Conservation (phyloP, 2,329 filamentous ascomycete species). For the Colletotrichum eleusines region DNA sequence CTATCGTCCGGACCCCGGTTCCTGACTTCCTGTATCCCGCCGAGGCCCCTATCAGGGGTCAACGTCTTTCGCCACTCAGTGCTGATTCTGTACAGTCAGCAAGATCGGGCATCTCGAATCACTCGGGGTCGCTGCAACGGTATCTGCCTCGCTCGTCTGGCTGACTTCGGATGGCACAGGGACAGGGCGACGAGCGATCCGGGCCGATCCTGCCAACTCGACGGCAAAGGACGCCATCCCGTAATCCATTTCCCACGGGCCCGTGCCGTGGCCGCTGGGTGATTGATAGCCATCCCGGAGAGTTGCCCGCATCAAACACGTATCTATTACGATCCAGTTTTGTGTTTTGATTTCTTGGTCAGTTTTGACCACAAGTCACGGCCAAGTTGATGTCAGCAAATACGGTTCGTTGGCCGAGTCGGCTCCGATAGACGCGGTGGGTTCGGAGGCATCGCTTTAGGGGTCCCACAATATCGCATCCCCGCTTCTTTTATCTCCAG, state of each 20-base stretch:
- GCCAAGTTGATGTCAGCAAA: neutral
- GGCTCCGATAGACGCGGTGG: constrained; percentile 26
- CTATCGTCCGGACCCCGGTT: neutral
- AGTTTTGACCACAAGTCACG: neutral
- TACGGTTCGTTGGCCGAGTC: constrained; percentile 27
- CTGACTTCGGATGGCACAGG: neutral
- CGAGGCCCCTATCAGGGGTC: neutral
- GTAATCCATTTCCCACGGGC: neutral
- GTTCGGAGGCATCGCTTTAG: constrained; percentile 20
- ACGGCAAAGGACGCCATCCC: neutral
- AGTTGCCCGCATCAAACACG: neutral
- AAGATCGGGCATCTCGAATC: neutral
- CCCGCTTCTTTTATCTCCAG: constrained; percentile 27
- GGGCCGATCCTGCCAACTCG: neutral
- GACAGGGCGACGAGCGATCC: neutral
- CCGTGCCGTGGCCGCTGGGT: neutral
- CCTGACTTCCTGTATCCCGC: neutral
- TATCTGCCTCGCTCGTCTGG: neutral
- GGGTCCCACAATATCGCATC: constrained; percentile 20
- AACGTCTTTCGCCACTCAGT: neutral
- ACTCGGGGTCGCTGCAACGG: neutral
- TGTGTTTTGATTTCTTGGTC: neutral
- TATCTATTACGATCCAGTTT: no score
- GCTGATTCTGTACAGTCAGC: neutral
- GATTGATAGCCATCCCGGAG: no score